Conservation (phyloP, 768 basidiomycete genomes). For the Mycena galopus region DNA sequence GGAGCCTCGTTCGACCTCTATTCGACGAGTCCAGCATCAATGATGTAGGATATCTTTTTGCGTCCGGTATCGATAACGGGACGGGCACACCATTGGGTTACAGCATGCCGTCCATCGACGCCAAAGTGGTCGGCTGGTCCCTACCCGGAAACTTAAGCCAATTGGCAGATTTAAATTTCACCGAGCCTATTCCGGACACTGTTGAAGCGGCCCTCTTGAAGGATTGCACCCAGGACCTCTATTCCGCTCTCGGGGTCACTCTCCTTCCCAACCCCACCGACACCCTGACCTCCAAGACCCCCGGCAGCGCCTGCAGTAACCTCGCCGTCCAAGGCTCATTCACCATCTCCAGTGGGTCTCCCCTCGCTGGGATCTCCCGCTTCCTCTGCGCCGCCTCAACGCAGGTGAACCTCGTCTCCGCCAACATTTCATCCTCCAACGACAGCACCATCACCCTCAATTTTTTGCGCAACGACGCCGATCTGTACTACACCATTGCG, state of each 20-base stretch:
- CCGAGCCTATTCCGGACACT: not conserved
- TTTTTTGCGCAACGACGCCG: not conserved
- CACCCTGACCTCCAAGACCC: not conserved
- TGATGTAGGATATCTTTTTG: not conserved
- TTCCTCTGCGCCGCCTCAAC: not conserved
- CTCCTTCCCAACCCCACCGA: not conserved
- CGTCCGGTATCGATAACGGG: not conserved
- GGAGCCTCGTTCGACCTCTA: not conserved
- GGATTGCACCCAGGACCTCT: not conserved
- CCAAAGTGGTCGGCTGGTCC: not conserved
- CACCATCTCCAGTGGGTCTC: not conserved
- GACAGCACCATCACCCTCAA: not conserved
- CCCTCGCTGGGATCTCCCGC: not conserved
- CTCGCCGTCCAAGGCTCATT: not conserved
- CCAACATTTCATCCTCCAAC: not conserved
- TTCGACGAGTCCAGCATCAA: not conserved
- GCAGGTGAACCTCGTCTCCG: not conserved
- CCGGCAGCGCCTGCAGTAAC: not conserved
- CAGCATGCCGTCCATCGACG: not conserved
- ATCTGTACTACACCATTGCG: not conserved
- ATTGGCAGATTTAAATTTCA: not conserved
- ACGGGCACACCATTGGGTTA: not conserved
- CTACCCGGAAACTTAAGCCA: not conserved
- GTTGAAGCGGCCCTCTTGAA: not conserved
- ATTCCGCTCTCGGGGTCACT: not conserved